These are phyloP conservation scores for Lenzites betulinus DNA, from an alignment of 768 basidiomycete genomes.

Conservation along the genomic window DNA sequence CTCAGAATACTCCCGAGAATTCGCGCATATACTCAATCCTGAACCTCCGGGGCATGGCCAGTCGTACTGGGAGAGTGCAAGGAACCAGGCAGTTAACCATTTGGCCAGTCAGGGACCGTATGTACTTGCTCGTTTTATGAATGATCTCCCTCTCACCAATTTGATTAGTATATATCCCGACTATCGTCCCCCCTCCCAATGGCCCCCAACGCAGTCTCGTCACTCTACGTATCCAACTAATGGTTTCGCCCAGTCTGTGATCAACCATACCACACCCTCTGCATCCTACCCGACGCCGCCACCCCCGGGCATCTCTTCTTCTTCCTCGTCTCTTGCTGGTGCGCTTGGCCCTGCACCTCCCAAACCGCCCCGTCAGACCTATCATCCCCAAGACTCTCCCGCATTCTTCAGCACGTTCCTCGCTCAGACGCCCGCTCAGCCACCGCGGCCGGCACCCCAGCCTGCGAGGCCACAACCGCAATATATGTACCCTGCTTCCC, in stretches of 20 bases:
- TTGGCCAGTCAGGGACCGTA: slow-evolving; percentile 49
- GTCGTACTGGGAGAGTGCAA: slow-evolving; percentile 64
- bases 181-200: slow-evolving; percentile 40
- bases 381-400: slow-evolving; percentile 58
- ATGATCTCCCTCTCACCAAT: background rate
- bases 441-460: slow-evolving; percentile 27
- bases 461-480: background rate
- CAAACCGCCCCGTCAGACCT: slow-evolving; percentile 34
- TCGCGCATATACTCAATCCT: slow-evolving; percentile 55
- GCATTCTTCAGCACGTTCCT: slow-evolving; percentile 71
- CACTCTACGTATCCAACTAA: slow-evolving; percentile 56
- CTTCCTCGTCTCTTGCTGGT: slow-evolving; percentile 74
- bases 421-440: slow-evolving; percentile 52
- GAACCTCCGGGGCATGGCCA: slow-evolving; percentile 46
- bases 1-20: slow-evolving; percentile 66
- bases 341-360: slow-evolving; percentile 58
- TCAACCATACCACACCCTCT: slow-evolving; percentile 62
- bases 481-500: slow-evolving; percentile 1
- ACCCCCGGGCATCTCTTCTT: slow-evolving; percentile 60
- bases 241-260: slow-evolving; percentile 63
- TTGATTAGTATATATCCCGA: slow-evolving; percentile 26
- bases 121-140: slow-evolving; percentile 10
- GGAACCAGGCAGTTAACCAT: slow-evolving; percentile 62
- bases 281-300: slow-evolving; percentile 71
- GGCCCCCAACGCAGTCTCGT: slow-evolving; percentile 42